Percentiles rank a stretch among this genome's conserved stretches.
These are phyloP conservation scores for Syncephalis plumigaleata DNA, from an alignment of 371 early-diverging fungal genomes.

Conservation along the genomic window DNA sequence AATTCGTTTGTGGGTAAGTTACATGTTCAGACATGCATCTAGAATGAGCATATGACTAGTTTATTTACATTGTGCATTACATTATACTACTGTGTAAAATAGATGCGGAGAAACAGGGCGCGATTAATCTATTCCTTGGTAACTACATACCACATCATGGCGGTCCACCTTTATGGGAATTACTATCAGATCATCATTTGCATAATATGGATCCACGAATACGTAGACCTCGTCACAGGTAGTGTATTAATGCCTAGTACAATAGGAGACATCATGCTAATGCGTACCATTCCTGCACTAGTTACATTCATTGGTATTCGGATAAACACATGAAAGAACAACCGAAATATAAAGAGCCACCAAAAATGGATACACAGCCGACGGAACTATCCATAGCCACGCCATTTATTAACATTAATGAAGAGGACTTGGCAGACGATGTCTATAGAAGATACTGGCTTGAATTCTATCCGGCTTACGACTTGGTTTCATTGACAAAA, in stretches of 20 bases:
- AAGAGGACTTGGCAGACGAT: slow-evolving; percentile 18
- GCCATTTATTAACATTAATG: background rate
- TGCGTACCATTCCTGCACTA: slow-evolving; percentile 4
- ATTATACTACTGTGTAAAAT: no score
- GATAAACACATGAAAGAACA: slow-evolving; percentile 20
- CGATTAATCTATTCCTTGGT: slow-evolving; percentile 89
- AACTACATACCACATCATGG: slow-evolving; percentile 35
- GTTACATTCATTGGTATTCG: slow-evolving; percentile 44
- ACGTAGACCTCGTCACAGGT: slow-evolving; percentile 15
- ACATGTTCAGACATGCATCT: background rate
- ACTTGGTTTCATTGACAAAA: slow-evolving; percentile 49
- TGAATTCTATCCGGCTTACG: slow-evolving; percentile 57
- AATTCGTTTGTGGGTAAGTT: slow-evolving; percentile 76
- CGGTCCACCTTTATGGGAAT: slow-evolving; percentile 61
- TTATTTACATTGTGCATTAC: no score
- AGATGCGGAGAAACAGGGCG: slow-evolving; percentile 93
- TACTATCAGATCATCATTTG: slow-evolving; percentile 61
- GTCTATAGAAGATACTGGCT: slow-evolving; percentile 43
- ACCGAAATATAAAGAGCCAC: no score
- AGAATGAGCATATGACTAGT: no score
- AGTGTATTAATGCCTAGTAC: background rate
- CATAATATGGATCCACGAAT: slow-evolving; percentile 47
- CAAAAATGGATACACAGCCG: no score
- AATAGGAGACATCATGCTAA: background rate
- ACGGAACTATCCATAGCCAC: background rate